Conservation (phyloP, 225 moss, liverwort and hornwort genomes). For the Straminergon stramineum region DNA sequence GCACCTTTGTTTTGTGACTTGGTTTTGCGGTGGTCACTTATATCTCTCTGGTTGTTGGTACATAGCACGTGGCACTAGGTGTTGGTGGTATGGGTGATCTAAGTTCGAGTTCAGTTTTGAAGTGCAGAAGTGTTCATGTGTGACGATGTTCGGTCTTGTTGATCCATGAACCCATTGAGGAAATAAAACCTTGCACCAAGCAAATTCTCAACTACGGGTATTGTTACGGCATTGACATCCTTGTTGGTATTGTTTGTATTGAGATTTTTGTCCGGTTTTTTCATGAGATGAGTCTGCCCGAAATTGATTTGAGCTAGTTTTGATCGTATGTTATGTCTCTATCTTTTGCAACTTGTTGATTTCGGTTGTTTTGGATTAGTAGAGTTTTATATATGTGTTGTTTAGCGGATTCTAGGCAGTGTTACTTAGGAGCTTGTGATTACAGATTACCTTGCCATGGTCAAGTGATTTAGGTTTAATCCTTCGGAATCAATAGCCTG, state of each 20-base stretch:
- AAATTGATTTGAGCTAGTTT: background rate
- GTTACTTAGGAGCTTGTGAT: background rate
- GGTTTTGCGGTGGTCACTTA: background rate
- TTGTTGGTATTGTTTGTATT: background rate
- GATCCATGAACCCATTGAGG: too few relatives aligned
- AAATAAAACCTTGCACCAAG: background rate
- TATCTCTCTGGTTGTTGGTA: background rate
- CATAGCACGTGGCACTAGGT: background rate
- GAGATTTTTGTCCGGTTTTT: background rate
- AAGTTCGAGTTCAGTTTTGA: background rate
- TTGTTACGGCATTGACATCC: background rate
- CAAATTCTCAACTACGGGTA: too few relatives aligned
- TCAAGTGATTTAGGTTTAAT: background rate
- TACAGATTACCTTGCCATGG: too few relatives aligned
- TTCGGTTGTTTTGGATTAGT: background rate
- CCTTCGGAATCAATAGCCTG: background rate
- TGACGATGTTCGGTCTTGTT: background rate
- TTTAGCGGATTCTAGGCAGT: background rate
- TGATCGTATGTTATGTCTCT: background rate
- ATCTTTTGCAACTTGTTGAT: background rate
- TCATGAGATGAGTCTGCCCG: background rate
- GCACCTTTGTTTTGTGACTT: background rate
- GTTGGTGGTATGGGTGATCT: background rate
- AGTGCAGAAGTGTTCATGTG: background rate
- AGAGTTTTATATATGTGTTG: background rate